A percentile compares a stretch with the other conserved stretches of the same genome.
These are phyloP conservation scores for Mycena crocata DNA, from an alignment of 768 basidiomycete species.

Conservation along the genomic window DNA sequence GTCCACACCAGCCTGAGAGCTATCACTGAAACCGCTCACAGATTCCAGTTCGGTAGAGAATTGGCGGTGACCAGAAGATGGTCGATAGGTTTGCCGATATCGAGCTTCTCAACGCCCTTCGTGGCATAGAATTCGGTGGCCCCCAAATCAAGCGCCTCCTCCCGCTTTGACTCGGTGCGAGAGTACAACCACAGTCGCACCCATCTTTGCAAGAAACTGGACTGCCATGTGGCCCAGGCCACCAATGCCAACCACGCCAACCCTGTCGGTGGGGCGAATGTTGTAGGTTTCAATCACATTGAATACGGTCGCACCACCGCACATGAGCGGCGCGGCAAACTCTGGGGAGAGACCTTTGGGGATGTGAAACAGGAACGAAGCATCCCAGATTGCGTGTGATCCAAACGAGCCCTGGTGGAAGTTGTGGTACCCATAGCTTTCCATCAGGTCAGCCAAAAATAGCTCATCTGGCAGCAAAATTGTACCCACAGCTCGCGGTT, in stretches of 20 bases:
- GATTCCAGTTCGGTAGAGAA: slow-evolving; percentile 25
- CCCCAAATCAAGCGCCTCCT: slow-evolving; percentile 47
- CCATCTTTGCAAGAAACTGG: slow-evolving; percentile 54
- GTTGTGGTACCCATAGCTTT: slow-evolving; percentile 32
- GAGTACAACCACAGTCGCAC: slow-evolving; percentile 51
- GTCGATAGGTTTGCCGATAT: slow-evolving; percentile 34
- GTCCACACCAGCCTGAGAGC: too few relatives aligned
- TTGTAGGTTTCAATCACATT: slow-evolving; percentile 26
- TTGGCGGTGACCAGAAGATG: slow-evolving; percentile 46
- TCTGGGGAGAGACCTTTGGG: slow-evolving; percentile 45
- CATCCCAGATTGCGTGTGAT: slow-evolving; percentile 48
- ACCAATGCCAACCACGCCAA: slow-evolving; percentile 49
- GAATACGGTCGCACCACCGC: slow-evolving; percentile 26
- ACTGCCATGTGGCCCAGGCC: slow-evolving; percentile 53
- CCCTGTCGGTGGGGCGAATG: slow-evolving; percentile 44
- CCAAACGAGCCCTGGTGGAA: slow-evolving; percentile 50
- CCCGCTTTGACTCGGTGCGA: slow-evolving; percentile 48
- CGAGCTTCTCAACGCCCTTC: slow-evolving; percentile 28
- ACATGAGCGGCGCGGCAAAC: slow-evolving; percentile 42
- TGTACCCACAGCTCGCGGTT: neutral
- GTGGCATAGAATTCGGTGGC: slow-evolving; percentile 51
- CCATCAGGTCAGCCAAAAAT: neutral
- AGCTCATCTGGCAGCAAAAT: neutral
- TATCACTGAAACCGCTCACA: slow-evolving; percentile 1
- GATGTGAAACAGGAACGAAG: slow-evolving; percentile 47